A percentile compares a stretch with the other conserved stretches of the same genome.
These are phyloP conservation scores for Straminergon stramineum DNA, from an alignment of 225 moss, liverwort and hornwort species.

Conservation along the genomic window DNA sequence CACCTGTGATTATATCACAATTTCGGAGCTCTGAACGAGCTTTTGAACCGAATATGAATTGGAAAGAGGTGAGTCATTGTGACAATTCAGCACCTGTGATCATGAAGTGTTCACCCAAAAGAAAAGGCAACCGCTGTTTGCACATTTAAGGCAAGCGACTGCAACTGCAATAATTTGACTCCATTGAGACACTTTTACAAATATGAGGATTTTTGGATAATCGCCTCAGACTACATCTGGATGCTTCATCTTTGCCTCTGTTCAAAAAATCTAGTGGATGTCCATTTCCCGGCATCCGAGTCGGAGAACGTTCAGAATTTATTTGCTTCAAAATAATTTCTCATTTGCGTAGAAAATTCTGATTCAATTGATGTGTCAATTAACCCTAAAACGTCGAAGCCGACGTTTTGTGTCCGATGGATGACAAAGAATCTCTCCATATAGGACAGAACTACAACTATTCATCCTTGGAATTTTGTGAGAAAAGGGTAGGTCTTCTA, in stretches of 20 bases:
- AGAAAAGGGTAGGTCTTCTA: too few species aligned
- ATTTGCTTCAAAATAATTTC: neutral
- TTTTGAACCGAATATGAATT: neutral
- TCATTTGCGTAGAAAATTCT: neutral
- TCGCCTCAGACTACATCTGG: too few species aligned
- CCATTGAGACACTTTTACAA: neutral
- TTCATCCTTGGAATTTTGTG: too few species aligned
- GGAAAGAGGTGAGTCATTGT: neutral
- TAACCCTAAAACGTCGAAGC: too few species aligned
- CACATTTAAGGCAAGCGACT: neutral
- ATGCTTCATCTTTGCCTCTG: neutral
- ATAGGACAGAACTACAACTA: too few species aligned
- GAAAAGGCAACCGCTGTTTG: neutral
- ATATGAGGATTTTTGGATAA: neutral
- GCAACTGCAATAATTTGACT: neutral
- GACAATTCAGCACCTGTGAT: neutral
- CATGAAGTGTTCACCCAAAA: neutral
- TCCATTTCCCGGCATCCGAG: neutral
- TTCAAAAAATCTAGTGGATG: neutral
- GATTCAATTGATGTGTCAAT: neutral
- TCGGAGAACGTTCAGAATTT: neutral
- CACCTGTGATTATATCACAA: neutral
- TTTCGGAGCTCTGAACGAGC: neutral
- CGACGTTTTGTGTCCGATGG: too few species aligned
- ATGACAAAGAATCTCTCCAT: too few species aligned